These are phyloP conservation scores for Colletotrichum ledebouriae DNA, from an alignment of 2,329 filamentous ascomycete species.

Conservation along the genomic window DNA sequence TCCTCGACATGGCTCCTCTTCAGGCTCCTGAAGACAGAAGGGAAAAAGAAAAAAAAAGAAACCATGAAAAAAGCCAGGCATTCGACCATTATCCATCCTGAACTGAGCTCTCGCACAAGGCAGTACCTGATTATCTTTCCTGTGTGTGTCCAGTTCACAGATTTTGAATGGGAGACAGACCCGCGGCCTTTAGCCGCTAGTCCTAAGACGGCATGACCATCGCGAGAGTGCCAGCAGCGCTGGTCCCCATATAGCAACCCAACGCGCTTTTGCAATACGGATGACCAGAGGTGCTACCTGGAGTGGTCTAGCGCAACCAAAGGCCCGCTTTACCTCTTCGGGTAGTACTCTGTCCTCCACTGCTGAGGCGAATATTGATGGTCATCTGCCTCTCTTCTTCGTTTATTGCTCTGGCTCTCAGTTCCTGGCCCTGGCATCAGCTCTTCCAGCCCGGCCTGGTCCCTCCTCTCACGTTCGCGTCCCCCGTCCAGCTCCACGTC, in stretches of 20 bases:
- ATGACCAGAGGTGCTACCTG: slow-evolving; percentile 23
- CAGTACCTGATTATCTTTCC: slow-evolving; percentile 12
- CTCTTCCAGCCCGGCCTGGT: slow-evolving; percentile 27
- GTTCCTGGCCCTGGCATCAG: background rate
- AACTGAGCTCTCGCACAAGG: background rate
- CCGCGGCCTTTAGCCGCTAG: slow-evolving; percentile 14
- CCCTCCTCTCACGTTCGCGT: slow-evolving; percentile 9
- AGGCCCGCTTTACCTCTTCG: rapidly evolving
- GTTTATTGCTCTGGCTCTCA: slow-evolving; percentile 6
- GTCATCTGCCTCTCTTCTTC: slow-evolving; percentile 34
- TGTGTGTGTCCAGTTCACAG: background rate
- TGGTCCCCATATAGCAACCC: slow-evolving; percentile 27
- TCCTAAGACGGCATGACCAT: slow-evolving; percentile 13
- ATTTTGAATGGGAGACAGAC: slow-evolving; percentile 1
- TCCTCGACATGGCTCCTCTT: too few species aligned
- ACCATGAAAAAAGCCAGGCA: too few species aligned
- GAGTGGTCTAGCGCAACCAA: rapidly evolving
- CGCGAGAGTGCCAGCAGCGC: background rate
- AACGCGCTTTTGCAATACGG: slow-evolving; percentile 20
- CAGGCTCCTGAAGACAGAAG: too few species aligned
- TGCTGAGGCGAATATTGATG: slow-evolving; percentile 13
- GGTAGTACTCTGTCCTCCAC: background rate
- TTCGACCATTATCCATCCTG: background rate
- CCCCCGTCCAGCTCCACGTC: slow-evolving; percentile 13
- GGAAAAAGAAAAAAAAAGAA: too few species aligned